A percentile compares a stretch with the other conserved stretches of the same genome.
Conservation (phyloP, 768 basidiomycete species). For the Cantharellus anzutake region DNA sequence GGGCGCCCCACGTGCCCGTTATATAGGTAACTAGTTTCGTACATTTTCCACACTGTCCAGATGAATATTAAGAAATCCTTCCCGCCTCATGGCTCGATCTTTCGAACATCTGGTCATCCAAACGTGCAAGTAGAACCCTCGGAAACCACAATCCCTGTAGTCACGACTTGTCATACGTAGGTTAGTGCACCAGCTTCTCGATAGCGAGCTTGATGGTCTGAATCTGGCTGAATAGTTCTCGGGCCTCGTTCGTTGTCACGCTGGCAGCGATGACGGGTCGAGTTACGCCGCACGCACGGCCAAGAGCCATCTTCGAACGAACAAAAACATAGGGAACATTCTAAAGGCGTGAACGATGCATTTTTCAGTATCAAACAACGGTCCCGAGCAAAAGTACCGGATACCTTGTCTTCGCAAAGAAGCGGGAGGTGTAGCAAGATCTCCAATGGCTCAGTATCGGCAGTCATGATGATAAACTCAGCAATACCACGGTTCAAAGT, state of each 20-base stretch:
- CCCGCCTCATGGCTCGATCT: too few species aligned
- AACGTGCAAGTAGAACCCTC: too few species aligned
- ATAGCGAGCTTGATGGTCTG: slow-evolving; percentile 65
- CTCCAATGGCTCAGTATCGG: slow-evolving; percentile 93
- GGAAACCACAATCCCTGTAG: too few species aligned
- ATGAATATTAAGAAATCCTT: too few species aligned
- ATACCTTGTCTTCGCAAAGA: slow-evolving; percentile 93
- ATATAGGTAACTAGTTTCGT: too few species aligned
- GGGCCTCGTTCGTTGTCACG: slow-evolving; percentile 89
- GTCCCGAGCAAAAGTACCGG: slow-evolving; percentile 7
- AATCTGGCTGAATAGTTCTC: slow-evolving; percentile 81
- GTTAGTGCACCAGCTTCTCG: slow-evolving; percentile 40
- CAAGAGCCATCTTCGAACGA: slow-evolving; percentile 86
- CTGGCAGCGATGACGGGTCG: slow-evolving; percentile 89
- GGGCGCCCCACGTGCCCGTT: too few species aligned
- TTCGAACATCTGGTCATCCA: too few species aligned
- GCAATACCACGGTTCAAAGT: slow-evolving; percentile 95
- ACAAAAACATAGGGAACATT: slow-evolving; percentile 95
- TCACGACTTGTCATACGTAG: too few species aligned
- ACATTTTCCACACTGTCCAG: too few species aligned
- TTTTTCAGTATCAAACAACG: background rate
- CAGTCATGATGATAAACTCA: slow-evolving; percentile 92
- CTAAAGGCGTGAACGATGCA: slow-evolving; percentile 20
- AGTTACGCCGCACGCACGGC: slow-evolving; percentile 88
- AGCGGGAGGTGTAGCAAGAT: slow-evolving; percentile 94